These are phyloP conservation scores for Didymella glomerata DNA, from an alignment of 2,329 filamentous ascomycete species.

Conservation along the genomic window DNA sequence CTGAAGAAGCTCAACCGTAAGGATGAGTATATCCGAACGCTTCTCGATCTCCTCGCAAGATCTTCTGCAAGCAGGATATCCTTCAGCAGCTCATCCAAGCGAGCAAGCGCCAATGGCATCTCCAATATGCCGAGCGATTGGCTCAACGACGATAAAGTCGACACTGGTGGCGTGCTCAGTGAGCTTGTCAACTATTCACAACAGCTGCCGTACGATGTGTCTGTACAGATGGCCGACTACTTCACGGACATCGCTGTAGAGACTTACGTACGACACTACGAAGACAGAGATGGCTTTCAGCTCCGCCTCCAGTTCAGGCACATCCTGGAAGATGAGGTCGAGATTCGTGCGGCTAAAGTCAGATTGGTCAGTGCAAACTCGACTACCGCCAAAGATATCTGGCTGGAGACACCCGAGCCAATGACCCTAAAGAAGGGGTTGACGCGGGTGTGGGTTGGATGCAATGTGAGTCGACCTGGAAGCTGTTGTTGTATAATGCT, in stretches of 20 bases:
- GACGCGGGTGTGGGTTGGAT: slow-evolving; percentile 62
- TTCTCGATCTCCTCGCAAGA: slow-evolving; percentile 77
- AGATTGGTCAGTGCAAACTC: slow-evolving; percentile 66
- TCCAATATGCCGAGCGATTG: slow-evolving; percentile 36
- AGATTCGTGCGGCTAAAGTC: slow-evolving; percentile 70
- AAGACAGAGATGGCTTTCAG: slow-evolving; percentile 77
- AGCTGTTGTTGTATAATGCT: slow-evolving; percentile 26
- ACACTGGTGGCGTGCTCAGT: slow-evolving; percentile 49
- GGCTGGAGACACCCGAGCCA: slow-evolving; percentile 62
- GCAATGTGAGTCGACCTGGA: slow-evolving; percentile 44
- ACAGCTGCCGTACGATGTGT: slow-evolving; percentile 67
- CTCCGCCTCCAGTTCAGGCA: slow-evolving; percentile 74
- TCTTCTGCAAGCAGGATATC: slow-evolving; percentile 56
- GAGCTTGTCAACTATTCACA: slow-evolving; percentile 60
- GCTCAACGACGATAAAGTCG: slow-evolving; percentile 51
- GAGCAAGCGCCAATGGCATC: slow-evolving; percentile 18
- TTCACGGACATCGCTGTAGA: slow-evolving; percentile 75
- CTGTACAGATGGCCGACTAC: slow-evolving; percentile 74
- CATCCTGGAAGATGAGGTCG: slow-evolving; percentile 74
- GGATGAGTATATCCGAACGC: slow-evolving; percentile 80
- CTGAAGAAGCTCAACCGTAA: slow-evolving; percentile 77
- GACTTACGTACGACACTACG: slow-evolving; percentile 72
- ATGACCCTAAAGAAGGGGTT: slow-evolving; percentile 64
- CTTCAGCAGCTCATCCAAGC: slow-evolving; percentile 34
- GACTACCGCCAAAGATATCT: slow-evolving; percentile 71